These are phyloP conservation scores for baker's yeast (Saccharomyces cerevisiae) DNA, from an alignment of 805 yeast species.

Conservation along the genomic window DNA sequence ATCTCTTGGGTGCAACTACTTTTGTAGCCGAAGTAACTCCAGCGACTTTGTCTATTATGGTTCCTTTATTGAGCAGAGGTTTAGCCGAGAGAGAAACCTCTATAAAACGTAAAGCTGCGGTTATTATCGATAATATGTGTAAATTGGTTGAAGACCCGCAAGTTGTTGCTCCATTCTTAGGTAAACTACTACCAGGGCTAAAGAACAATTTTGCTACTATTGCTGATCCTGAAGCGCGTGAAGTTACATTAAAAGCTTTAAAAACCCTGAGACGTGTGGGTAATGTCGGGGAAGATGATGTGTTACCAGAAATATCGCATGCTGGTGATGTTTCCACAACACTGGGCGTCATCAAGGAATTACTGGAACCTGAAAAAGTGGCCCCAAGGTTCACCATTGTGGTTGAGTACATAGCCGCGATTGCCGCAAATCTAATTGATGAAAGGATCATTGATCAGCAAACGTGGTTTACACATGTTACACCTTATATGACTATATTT, in stretches of 20 bases:
- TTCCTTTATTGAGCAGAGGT: slow-evolving; percentile 96
- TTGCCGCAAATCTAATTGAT: slow-evolving; percentile 97
- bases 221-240: slow-evolving; percentile 99
- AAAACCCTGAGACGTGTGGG: slow-evolving; percentile 96
- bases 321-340: slow-evolving; percentile 93
- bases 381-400: slow-evolving; percentile 71
- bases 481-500: slow-evolving; percentile 92
- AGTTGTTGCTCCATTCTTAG: slow-evolving; percentile 97
- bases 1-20: slow-evolving; percentile 96
- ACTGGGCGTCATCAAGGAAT: slow-evolving; percentile 64
- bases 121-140: slow-evolving; percentile 99
- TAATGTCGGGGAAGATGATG: slow-evolving; percentile 80
- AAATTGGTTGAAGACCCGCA: slow-evolving; percentile 99
- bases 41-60: slow-evolving; percentile 98
- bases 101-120: slow-evolving; percentile 98
- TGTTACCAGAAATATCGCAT: slow-evolving; percentile 90
- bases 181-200: slow-evolving; percentile 86
- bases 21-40: slow-evolving; percentile 98
- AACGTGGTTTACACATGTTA: slow-evolving; percentile 77
- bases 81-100: slow-evolving; percentile 97
- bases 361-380: slow-evolving; percentile 56
- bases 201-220: slow-evolving; percentile 85
- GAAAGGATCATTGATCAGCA: slow-evolving; percentile 89
- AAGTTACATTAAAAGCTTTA: slow-evolving; percentile 90
- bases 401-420: slow-evolving; percentile 74